Evolutionary conservation across 495 filamentous ascomycete species (phyloP), one percentile per base, ranked within the genome.

Genomic region (Evernia prunastri): DNA sequence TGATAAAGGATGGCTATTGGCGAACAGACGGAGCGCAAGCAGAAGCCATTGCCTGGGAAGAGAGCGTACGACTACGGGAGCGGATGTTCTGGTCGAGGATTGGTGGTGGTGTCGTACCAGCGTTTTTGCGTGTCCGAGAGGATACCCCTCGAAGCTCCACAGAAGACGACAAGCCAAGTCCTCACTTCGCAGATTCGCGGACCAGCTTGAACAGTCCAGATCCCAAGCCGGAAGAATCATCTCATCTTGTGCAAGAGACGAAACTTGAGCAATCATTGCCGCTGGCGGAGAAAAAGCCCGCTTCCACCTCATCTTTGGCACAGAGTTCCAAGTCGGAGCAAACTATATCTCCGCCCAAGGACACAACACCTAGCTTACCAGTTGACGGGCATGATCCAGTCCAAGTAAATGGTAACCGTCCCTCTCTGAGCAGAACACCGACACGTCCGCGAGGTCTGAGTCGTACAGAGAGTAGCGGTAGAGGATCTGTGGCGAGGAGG

Each of bases 1-100:
- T 96, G 72, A 82, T 96, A 56, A 88, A 91, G 67, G 92, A 96
- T 67, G 95, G 94, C 33, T 85, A 94, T 67, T 89, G 92, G 83
- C 83, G 89, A 43, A 75, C 77, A 36, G 91, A 96, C 43, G 86
- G 82, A 33, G 80, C 84, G 39, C 89, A 91, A 61, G 88, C 89
- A 42, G 85, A 90, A 72, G 87, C 86, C 66, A 85, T 85, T 40
- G 91, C 92, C 6, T 98, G 94, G 94, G 91, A 96, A 71, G 94
- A 97, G 75, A 89, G 89, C 60, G 86, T 96, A 23, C 84, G 89
- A 25, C 76, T 97, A 58, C 80, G 94, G 53, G 94, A 98, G 72
- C 82, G 91, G 65, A 96, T 97, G 88, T 98, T 98, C 71, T 98
- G 94, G 94, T 86, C 88, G 54, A 79, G 94, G 35, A 84, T 97